These are phyloP conservation scores for Lasiodiplodia hormozganensis DNA, from an alignment of 2,329 filamentous ascomycete genomes.

Conservation along the genomic window DNA sequence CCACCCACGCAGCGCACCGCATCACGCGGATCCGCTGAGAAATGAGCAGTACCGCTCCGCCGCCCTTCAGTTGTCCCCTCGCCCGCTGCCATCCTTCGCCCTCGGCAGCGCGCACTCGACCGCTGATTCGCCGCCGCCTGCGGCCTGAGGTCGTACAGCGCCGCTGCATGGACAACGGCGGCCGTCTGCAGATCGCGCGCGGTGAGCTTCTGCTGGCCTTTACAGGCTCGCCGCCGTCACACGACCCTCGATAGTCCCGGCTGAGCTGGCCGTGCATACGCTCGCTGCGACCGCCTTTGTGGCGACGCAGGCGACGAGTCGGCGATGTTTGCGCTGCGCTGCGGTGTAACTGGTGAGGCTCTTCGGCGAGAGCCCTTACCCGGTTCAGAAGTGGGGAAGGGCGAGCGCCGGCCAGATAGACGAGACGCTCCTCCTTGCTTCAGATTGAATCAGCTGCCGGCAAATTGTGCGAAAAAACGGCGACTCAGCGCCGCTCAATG, in stretches of 20 bases:
- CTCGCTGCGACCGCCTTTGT: slow-evolving; percentile 28
- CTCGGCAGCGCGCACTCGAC: not conserved
- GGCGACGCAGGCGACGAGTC: slow-evolving; percentile 19
- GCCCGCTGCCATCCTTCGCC: slow-evolving; percentile 20
- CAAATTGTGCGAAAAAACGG: slow-evolving; percentile 18
- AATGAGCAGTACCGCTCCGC: slow-evolving; percentile 25
- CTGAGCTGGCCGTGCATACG: slow-evolving; percentile 29
- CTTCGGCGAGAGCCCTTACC: slow-evolving; percentile 27
- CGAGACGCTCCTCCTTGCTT: slow-evolving; percentile 29
- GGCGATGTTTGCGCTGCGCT: slow-evolving; percentile 23
- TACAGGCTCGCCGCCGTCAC: slow-evolving; percentile 21
- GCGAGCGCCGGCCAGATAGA: slow-evolving; percentile 22
- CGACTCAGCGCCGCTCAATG: slow-evolving; percentile 12
- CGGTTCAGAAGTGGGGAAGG: slow-evolving; percentile 29
- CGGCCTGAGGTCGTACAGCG: slow-evolving; percentile 25
- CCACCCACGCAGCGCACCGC: slow-evolving; percentile 21
- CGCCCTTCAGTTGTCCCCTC: slow-evolving; percentile 4
- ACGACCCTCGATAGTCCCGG: slow-evolving; percentile 25
- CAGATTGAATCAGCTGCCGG: slow-evolving; percentile 6
- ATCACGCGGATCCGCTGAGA: slow-evolving; percentile 22
- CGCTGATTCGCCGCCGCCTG: slow-evolving; percentile 17
- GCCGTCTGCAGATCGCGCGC: slow-evolving; percentile 28
- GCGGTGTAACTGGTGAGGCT: slow-evolving; percentile 29
- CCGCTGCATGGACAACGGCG: slow-evolving; percentile 28
- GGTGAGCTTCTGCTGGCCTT: slow-evolving; percentile 27